Evolutionary conservation across 257 asterid species (phyloP).

Genomic region (Solanum pimpinellifolium): DNA sequence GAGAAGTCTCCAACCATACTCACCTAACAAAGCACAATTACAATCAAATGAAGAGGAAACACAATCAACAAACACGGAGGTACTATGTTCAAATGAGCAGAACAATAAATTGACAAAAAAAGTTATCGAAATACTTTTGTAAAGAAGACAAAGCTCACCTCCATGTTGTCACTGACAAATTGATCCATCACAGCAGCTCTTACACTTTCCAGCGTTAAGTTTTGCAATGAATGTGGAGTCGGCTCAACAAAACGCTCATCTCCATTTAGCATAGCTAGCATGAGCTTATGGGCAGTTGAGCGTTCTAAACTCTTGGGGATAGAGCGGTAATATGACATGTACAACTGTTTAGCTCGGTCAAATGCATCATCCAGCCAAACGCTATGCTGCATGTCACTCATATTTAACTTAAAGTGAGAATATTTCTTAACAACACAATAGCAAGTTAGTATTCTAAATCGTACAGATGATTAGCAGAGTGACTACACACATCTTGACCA

Average conservation of each 20-base stretch:
- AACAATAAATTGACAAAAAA: not conserved
- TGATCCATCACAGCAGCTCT: constrained; percentile 96
- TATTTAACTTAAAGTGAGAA: constrained; percentile 1
- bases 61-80: not conserved
- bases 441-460: not conserved
- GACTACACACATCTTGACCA: constrained; percentile 2
- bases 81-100: not conserved
- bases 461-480: not conserved
- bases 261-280: constrained; percentile 92
- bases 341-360: constrained; percentile 94
- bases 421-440: not conserved
- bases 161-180: constrained; percentile 90
- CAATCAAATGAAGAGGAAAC: constrained; percentile 2
- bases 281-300: constrained; percentile 98
- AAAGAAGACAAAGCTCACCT: constrained; percentile 32
- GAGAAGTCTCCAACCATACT: constrained; percentile 97
- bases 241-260: constrained; percentile 99
- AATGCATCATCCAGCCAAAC: constrained; percentile 98
- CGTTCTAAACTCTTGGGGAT: constrained; percentile 98
- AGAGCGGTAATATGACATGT: constrained; percentile 87
- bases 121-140: not conserved
- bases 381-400: constrained; percentile 65
- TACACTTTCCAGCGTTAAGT: constrained; percentile 60
- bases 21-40: constrained; percentile 42
- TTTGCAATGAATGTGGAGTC: constrained; percentile 79